These are phyloP conservation scores for Phytophthora rubi DNA, from an alignment of 352 stramenopile species.

Conservation along the genomic window DNA sequence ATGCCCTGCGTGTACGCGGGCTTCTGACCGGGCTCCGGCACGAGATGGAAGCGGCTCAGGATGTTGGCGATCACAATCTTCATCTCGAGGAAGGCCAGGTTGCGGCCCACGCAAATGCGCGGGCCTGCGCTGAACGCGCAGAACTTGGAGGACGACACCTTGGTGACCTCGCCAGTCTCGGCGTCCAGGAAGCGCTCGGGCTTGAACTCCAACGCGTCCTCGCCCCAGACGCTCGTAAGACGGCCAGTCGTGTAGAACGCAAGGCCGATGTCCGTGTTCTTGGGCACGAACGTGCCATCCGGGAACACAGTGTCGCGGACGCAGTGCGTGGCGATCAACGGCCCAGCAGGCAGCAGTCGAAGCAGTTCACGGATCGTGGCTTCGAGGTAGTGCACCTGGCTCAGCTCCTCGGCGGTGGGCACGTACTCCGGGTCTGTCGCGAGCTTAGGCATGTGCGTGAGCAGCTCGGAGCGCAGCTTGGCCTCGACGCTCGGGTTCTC, in stretches of 20 bases:
- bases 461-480: constrained; percentile 53
- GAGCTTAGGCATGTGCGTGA: constrained; percentile 45
- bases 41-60: constrained; percentile 59
- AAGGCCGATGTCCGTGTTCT: constrained; percentile 50
- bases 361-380: constrained; percentile 65
- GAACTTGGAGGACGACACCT: constrained; percentile 67
- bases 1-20: constrained; percentile 53
- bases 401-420: constrained; percentile 45
- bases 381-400: constrained; percentile 56
- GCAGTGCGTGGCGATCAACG: constrained; percentile 51
- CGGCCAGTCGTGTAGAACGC: constrained; percentile 61
- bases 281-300: constrained; percentile 65
- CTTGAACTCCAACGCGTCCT: constrained; percentile 53
- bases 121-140: constrained; percentile 63
- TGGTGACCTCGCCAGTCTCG: constrained; percentile 37
- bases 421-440: constrained; percentile 21
- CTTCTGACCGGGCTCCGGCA: constrained; percentile 30
- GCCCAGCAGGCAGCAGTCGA: constrained; percentile 58
- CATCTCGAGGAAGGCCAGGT: constrained; percentile 61
- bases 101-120: constrained; percentile 56
- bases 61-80: constrained; percentile 62
- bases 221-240: constrained; percentile 52
- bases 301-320: constrained; percentile 54
- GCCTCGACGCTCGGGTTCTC: constrained; percentile 52
- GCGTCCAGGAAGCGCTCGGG: constrained; percentile 58